Base-by-base conservation (phyloP, 208 protist species). In the Phytomonas sp. region DNA sequence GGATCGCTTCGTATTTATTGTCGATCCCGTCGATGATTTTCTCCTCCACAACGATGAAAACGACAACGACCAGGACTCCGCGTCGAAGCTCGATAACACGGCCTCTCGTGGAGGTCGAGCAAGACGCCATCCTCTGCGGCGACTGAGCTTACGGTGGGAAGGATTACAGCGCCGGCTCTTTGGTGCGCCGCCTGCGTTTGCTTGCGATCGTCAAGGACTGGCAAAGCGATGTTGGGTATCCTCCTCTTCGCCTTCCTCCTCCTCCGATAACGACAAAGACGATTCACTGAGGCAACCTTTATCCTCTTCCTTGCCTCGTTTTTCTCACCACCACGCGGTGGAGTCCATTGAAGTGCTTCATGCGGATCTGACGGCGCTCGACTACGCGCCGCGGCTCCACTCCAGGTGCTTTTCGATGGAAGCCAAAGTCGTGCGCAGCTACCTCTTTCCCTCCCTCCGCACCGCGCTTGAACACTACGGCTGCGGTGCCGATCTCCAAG, bases 371-470 rank as follows among this genome's bases (percentile, higher is more conserved):
- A 91, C 86, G 3, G 86, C 84, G 31, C 77, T 87, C 60, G 89
- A 94, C 78, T 91, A 89, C 45, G 74, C 69, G 16, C 77, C 87
- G 0, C 75, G 79, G 12, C 74, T 94, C 29, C 74, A 79, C 40
- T 81, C 80, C 0, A 87, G 80, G 59, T 81, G 89, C 26, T 79
- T 92, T 34, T 80, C 89, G 12, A 79, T 94, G 36, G 89, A 94
- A 52, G 75, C 83, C 16, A 78, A 71, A 40, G 75, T 56, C 8
- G 85, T 82, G 6, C 70, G 76, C 67, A 87, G 84, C 10, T 86
- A 80, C 67, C 85, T 81, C 72, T 94, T 92, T 45, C 59, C 72
- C 7, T 78, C 79, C 10, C 69, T 88, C 14, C 65, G 73, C 52
- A 83, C 74, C 0, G 86, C 83, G 6, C 77, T 74, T 31, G 62